Evolutionary conservation across 1,284 basidiomycete genomes (phyloP).

Genomic region (Laetiporus sulphureus): DNA sequence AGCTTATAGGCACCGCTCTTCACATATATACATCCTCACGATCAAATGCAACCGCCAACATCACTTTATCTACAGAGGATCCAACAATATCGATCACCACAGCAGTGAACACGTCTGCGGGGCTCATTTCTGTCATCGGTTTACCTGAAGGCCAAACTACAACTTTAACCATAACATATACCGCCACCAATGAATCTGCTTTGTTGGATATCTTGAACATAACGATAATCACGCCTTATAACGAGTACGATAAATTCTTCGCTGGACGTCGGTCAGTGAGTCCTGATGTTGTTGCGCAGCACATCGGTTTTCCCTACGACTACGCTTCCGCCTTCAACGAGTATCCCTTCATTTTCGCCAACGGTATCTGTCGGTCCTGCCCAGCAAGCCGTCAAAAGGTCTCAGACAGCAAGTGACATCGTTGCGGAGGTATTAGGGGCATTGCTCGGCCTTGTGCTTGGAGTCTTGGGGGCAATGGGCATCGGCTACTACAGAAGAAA

Average conservation of each 20-base stretch:
- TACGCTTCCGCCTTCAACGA: conserved; percentile 12
- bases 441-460: conserved; percentile 12
- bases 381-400: conserved; percentile 8
- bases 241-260: conserved; percentile 11
- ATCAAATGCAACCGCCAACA: conserved; percentile 24
- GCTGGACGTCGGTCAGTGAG: not conserved
- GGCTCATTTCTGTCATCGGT: conserved; percentile 20
- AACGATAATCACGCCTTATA: conserved; percentile 15
- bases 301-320: conserved; percentile 17
- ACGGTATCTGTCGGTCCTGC: conserved; percentile 10
- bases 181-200: conserved; percentile 13
- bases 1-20: conserved; percentile 12
- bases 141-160: conserved; percentile 20
- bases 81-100: conserved; percentile 23
- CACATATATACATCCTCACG: conserved; percentile 20
- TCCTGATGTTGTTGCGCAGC: conserved; percentile 3
- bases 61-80: conserved; percentile 22
- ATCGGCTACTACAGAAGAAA: conserved; percentile 7
- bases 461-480: conserved; percentile 6
- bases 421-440: conserved; percentile 19
- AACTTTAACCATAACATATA: conserved; percentile 23
- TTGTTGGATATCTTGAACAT: conserved; percentile 23
- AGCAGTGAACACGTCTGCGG: conserved; percentile 20
- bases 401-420: too few relatives aligned
- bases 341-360: conserved; percentile 12